Conservation (phyloP, 768 basidiomycete genomes). For the Kwoniella dendrophila region DNA sequence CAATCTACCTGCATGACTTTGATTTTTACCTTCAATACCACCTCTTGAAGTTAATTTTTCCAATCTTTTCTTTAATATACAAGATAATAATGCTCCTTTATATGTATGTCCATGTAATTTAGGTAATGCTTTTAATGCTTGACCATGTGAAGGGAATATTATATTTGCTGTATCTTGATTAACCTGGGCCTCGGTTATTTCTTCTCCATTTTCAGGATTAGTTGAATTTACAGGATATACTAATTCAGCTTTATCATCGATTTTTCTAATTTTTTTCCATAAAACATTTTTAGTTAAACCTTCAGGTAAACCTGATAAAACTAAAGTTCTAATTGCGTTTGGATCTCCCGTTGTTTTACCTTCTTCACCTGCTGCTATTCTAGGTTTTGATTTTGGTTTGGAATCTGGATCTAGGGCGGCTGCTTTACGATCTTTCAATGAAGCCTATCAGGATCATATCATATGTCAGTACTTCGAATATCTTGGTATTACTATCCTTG, state of each 20-base stretch:
- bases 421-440: slow-evolving; percentile 18
- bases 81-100: slow-evolving; percentile 84
- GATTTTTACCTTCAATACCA: slow-evolving; percentile 57
- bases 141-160: slow-evolving; percentile 68
- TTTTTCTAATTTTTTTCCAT: slow-evolving; percentile 55
- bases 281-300: slow-evolving; percentile 52
- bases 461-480: neutral
- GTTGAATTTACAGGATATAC: slow-evolving; percentile 50
- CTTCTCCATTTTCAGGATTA: slow-evolving; percentile 31
- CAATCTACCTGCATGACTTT: slow-evolving; percentile 74
- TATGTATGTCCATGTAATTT: slow-evolving; percentile 91
- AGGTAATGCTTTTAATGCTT: slow-evolving; percentile 70
- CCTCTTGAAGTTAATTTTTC: slow-evolving; percentile 61
- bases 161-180: slow-evolving; percentile 64
- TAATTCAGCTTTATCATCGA: slow-evolving; percentile 44
- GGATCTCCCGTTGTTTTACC: slow-evolving; percentile 62
- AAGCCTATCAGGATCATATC: slow-evolving; percentile 6
- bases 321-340: slow-evolving; percentile 73
- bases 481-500: neutral
- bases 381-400: slow-evolving; percentile 7
- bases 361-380: slow-evolving; percentile 20
- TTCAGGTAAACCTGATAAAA: slow-evolving; percentile 55
- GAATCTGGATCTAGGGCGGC: neutral
- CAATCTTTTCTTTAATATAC: slow-evolving; percentile 80
- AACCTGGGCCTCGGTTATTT: slow-evolving; percentile 28